phyloP scores from a whole-genome alignment of 2,329 filamentous ascomycete species.

The Cladorrhinum sp. region DNA sequence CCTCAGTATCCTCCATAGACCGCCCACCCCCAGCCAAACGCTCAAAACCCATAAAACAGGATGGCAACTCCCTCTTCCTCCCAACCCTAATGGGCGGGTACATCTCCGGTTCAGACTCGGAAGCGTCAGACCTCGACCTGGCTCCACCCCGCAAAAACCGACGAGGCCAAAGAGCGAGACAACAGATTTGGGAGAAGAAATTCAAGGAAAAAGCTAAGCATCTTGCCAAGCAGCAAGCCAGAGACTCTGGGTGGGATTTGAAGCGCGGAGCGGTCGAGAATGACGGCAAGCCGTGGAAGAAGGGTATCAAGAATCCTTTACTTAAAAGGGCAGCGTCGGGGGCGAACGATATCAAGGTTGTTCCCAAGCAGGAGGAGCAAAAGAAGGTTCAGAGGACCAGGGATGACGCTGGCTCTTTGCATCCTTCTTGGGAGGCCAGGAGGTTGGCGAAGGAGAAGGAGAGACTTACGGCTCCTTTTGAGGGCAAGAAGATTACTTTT shows the following conservation, averaged over 20 bases:
- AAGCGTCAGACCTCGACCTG: constrained; percentile 62
- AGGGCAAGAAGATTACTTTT: constrained; percentile 58
- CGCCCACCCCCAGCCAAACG: constrained; percentile 20
- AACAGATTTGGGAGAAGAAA: constrained; percentile 78
- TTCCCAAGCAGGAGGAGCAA: background rate
- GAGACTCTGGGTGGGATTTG: constrained; percentile 56
- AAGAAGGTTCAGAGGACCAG: constrained; percentile 17
- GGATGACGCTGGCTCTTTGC: constrained; percentile 46
- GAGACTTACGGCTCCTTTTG: constrained; percentile 47
- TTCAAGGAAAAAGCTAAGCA: constrained; percentile 71
- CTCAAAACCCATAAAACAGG: constrained; percentile 19
- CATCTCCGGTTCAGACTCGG: constrained; percentile 68
- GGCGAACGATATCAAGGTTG: constrained; percentile 14
- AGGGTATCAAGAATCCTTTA: constrained; percentile 32
- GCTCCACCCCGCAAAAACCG: constrained; percentile 67
- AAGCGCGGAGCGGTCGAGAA: constrained; percentile 52
- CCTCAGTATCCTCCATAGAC: constrained; percentile 14
- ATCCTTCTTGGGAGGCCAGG: constrained; percentile 64
- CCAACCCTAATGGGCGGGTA: constrained; percentile 78
- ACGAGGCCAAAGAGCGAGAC: constrained; percentile 72
- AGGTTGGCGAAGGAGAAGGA: constrained; percentile 59
- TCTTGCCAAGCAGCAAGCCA: constrained; percentile 34
- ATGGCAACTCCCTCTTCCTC: constrained; percentile 58
- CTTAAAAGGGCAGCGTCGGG: constrained; percentile 14
- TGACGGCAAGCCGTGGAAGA: constrained; percentile 49